phyloP scores from a whole-genome alignment of 2,329 filamentous ascomycete species.

The Phyllosticta citrichinensis region DNA sequence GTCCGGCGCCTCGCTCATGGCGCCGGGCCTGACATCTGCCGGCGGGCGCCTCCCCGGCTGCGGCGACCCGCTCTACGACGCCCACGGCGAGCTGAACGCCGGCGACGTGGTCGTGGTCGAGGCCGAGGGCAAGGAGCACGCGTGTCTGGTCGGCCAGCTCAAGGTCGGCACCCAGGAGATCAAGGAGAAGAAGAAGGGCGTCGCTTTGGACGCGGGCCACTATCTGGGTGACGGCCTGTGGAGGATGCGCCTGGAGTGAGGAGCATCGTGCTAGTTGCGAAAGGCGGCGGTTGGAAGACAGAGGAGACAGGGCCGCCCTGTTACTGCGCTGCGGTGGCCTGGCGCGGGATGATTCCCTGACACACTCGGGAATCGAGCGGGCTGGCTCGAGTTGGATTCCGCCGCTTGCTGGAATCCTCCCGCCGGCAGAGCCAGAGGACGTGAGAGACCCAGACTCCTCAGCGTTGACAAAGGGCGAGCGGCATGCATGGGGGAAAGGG shows the following conservation, averaged over 20 bases:
- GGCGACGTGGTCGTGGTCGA: conserved; percentile 80
- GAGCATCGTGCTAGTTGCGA: neutral
- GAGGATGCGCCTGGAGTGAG: conserved; percentile 54
- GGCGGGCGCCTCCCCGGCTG: conserved; percentile 68
- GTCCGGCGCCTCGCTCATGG: conserved; percentile 89
- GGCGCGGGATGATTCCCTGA: too few relatives aligned
- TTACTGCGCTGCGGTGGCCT: too few relatives aligned
- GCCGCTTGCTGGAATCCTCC: too few relatives aligned
- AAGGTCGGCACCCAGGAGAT: conserved; percentile 83
- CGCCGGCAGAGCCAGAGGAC: too few relatives aligned
- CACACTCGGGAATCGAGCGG: too few relatives aligned
- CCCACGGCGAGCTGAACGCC: conserved; percentile 59
- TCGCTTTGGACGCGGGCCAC: conserved; percentile 88
- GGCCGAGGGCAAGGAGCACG: conserved; percentile 88
- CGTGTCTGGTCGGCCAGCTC: conserved; percentile 77
- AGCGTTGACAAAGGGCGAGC: too few relatives aligned
- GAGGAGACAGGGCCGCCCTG: neutral
- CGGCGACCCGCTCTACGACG: conserved; percentile 31
- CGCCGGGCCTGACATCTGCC: conserved; percentile 74
- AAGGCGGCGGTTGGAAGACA: neutral
- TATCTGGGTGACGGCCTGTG: conserved; percentile 91
- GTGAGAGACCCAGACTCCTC: too few relatives aligned
- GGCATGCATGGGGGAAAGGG: too few relatives aligned
- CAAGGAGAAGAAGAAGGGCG: conserved; percentile 87
- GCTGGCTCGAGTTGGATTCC: too few relatives aligned